Evolutionary conservation across 2,329 filamentous ascomycete genomes (phyloP).

Genomic region (Alternaria triticina): DNA sequence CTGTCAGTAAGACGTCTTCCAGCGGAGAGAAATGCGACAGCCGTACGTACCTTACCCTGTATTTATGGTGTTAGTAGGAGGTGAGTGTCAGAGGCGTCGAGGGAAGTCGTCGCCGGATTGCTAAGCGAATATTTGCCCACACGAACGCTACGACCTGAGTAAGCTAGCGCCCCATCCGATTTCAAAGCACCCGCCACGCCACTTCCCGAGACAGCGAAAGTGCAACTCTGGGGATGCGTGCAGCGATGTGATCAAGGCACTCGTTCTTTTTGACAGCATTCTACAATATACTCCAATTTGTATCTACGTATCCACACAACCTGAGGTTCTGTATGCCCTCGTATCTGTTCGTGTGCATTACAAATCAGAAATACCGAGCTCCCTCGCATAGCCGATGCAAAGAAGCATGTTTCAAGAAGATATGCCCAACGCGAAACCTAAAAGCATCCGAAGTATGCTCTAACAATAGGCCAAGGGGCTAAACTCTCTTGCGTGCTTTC

Average conservation of each 20-base stretch:
- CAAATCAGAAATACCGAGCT: not conserved
- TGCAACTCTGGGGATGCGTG: slow-evolving; percentile 3
- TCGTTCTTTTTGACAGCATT: not conserved
- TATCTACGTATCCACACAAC: not conserved
- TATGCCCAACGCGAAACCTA: not conserved
- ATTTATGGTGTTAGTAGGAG: slow-evolving; percentile 35
- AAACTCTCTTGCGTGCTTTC: not conserved
- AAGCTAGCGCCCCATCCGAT: slow-evolving; percentile 19
- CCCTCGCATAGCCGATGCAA: not conserved
- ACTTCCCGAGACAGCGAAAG: not conserved
- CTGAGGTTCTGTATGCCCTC: not conserved
- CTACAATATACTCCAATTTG: not conserved
- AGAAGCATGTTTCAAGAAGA: not conserved
- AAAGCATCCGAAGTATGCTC: not conserved
- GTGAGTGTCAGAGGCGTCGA: slow-evolving; percentile 24
- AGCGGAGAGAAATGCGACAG: slow-evolving; percentile 12
- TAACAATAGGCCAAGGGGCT: not conserved
- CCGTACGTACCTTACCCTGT: slow-evolving; percentile 41
- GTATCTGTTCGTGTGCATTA: not conserved
- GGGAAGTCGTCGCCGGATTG: slow-evolving; percentile 22
- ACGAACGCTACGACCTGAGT: slow-evolving; percentile 10
- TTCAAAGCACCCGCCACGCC: slow-evolving; percentile 12
- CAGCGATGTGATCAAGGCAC: not conserved
- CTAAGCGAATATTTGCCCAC: slow-evolving; percentile 18
- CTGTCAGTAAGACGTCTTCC: slow-evolving; percentile 17